Conservation (phyloP, 2,329 filamentous ascomycete genomes). For the Podosphaera xanthii region DNA sequence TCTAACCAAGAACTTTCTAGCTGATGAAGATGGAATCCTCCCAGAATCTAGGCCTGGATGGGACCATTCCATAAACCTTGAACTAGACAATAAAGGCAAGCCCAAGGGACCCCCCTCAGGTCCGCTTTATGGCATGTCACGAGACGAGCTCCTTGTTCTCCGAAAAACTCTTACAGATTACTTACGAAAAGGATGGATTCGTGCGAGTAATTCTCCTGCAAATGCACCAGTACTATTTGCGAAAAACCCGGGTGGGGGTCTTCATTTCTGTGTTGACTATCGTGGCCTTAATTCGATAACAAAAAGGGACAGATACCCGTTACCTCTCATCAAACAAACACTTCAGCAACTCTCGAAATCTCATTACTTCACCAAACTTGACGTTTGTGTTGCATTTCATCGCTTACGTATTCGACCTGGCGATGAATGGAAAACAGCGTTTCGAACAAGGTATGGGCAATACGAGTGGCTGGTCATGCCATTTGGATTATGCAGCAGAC, state of each 20-base stretch:
- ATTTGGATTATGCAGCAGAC: neutral
- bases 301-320: neutral
- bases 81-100: neutral
- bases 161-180: neutral
- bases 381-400: neutral
- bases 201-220: neutral
- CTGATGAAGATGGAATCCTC: too few species aligned
- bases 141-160: neutral
- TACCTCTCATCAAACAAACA: neutral
- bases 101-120: neutral
- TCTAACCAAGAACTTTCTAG: too few species aligned
- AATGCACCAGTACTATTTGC: neutral
- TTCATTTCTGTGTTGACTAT: neutral
- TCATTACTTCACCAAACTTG: neutral
- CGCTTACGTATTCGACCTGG: neutral
- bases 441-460: neutral
- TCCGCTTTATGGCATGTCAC: neutral
- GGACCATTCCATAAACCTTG: too few species aligned
- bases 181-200: neutral
- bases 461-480: neutral
- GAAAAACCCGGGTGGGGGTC: neutral
- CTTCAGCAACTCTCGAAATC: neutral
- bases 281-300: neutral
- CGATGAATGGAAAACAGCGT: neutral
- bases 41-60: too few species aligned